These are phyloP conservation scores for Cladosporium sp. DNA, from an alignment of 2,329 filamentous ascomycete genomes.

Conservation along the genomic window DNA sequence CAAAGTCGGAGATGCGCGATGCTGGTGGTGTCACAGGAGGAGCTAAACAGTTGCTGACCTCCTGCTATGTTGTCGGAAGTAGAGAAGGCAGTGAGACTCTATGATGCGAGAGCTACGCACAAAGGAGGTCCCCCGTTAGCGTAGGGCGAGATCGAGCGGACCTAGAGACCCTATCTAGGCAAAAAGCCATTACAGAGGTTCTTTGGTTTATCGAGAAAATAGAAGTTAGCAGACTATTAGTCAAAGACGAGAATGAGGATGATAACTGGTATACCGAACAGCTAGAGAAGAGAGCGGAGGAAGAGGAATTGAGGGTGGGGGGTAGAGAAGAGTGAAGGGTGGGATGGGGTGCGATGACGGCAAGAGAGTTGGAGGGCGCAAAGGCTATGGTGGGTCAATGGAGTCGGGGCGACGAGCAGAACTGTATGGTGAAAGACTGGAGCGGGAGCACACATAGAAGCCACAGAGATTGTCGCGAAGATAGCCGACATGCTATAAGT, in stretches of 20 bases:
- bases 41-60: too few species aligned
- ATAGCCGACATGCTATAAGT: background rate
- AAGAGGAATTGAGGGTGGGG: background rate
- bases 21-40: too few species aligned
- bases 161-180: constrained; percentile 11
- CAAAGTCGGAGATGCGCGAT: too few species aligned
- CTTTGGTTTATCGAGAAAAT: background rate
- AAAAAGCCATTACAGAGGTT: background rate
- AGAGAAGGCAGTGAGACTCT: too few species aligned
- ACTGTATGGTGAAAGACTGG: background rate
- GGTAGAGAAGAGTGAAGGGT: background rate
- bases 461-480: background rate
- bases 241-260: background rate
- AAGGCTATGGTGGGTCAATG: background rate
- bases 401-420: background rate
- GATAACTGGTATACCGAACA: background rate
- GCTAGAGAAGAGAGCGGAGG: background rate
- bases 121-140: too few species aligned
- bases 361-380: background rate
- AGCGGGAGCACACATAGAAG: background rate
- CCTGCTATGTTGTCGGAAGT: too few species aligned
- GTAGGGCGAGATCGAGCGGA: background rate
- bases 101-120: too few species aligned
- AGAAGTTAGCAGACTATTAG: background rate
- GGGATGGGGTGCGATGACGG: too few species aligned